phyloP scores from a whole-genome alignment of 2,329 filamentous ascomycete genomes.

The Exophiala spinifera region DNA sequence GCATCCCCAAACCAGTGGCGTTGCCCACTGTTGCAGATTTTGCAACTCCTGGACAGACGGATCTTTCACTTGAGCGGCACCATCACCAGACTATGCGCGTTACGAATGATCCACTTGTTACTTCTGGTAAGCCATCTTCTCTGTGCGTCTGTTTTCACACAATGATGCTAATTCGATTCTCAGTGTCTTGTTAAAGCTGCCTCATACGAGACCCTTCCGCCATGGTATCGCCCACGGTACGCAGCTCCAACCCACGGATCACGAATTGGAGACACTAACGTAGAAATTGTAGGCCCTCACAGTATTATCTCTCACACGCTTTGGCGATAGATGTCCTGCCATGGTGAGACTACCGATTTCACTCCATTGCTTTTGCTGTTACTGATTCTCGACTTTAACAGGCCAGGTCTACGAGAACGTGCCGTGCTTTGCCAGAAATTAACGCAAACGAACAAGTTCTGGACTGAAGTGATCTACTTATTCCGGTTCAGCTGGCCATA shows the following conservation, averaged over 20 bases:
- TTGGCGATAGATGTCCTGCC: slow-evolving; percentile 10
- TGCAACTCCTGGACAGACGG: slow-evolving; percentile 6
- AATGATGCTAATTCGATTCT: neutral
- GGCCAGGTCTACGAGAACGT: slow-evolving; percentile 3
- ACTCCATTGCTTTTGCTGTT: neutral
- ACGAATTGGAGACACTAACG: neutral
- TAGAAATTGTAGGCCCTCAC: neutral
- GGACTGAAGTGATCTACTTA: slow-evolving; percentile 1
- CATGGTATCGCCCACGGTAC: slow-evolving; percentile 11
- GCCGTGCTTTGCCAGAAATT: slow-evolving; percentile 2
- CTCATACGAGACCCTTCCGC: slow-evolving; percentile 2
- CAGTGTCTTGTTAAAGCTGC: slow-evolving; percentile 3
- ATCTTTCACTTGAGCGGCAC: slow-evolving; percentile 7
- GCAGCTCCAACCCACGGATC: neutral
- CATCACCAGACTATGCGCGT: slow-evolving; percentile 11
- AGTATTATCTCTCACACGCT: slow-evolving; percentile 6
- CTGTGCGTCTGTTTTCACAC: neutral
- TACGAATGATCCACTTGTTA: slow-evolving; percentile 14
- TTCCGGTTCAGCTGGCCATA: slow-evolving; percentile 6
- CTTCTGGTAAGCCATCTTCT: slow-evolving; percentile 2
- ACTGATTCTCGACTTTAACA: neutral
- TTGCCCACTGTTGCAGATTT: slow-evolving; percentile 10
- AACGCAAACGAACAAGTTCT: slow-evolving; percentile 1
- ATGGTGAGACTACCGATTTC: slow-evolving; percentile 3
- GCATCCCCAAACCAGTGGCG: neutral